Conservation (phyloP, 2,329 filamentous ascomycete species). For the Arthrobotrys megalospora region DNA sequence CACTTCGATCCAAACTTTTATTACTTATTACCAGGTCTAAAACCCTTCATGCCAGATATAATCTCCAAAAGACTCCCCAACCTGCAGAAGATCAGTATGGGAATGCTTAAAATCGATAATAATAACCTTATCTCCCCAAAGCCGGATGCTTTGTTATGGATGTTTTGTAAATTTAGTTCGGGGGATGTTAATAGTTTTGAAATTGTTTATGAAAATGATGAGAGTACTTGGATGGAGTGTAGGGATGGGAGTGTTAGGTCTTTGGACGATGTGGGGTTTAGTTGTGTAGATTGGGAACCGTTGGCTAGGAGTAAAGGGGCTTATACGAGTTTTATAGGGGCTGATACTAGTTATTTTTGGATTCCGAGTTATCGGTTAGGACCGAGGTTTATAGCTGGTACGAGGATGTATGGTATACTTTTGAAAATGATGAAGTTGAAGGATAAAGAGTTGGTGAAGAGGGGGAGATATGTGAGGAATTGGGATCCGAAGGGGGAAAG, state of each 20-base stretch:
- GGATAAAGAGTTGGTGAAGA: background rate
- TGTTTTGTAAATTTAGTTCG: background rate
- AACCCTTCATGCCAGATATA: slow-evolving; percentile 15
- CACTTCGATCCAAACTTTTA: background rate
- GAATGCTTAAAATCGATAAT: background rate
- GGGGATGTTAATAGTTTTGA: background rate
- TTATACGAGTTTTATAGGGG: slow-evolving; percentile 5
- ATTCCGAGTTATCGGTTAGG: slow-evolving; percentile 11
- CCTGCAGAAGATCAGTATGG: slow-evolving; percentile 25
- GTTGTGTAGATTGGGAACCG: slow-evolving; percentile 15
- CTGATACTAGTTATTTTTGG: slow-evolving; percentile 18
- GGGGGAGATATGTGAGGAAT: slow-evolving; percentile 12
- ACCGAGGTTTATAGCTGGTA: slow-evolving; percentile 4
- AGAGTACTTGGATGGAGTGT: background rate
- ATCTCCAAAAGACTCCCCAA: slow-evolving; percentile 5
- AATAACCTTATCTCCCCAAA: background rate
- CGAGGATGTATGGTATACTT: slow-evolving; percentile 13
- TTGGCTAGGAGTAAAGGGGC: background rate
- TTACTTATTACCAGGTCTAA: background rate
- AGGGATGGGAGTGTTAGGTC: background rate
- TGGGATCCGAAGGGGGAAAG: slow-evolving; percentile 16
- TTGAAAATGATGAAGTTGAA: slow-evolving; percentile 6
- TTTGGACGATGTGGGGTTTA: slow-evolving; percentile 2
- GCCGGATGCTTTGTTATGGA: background rate
- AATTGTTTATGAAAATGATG: slow-evolving; percentile 17